Base-by-base conservation (phyloP, 352 stramenopile species). In the Phytophthora pistaciae region DNA sequence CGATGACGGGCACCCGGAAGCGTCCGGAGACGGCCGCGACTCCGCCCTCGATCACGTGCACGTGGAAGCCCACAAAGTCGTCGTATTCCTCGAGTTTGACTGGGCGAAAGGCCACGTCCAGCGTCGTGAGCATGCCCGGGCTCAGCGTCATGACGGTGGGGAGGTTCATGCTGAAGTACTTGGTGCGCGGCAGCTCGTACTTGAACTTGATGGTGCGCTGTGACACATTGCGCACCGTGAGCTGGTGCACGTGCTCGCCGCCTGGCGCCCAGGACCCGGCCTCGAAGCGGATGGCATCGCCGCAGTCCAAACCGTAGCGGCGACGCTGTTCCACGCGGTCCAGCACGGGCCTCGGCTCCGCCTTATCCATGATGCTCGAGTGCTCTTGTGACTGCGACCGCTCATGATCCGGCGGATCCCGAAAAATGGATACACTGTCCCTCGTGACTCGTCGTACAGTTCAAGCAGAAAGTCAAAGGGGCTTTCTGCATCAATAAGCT, bases 131-230 rank as follows among this genome's bases (percentile, higher is more conserved):
- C 80, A 96, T 98, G 48, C 93, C 94, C 3, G 93, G 92, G 55
- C 85, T 97, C 21, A 98, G 86, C 21, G 83, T 95, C 33, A 95
- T 91, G 20, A 95, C 68, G 23, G 93, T 90, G 20, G 96, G 95
- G 76, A 98, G 98, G 56, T 94, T 88, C 88, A 98, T 96, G 59
- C 89, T 98, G 60, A 98, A 98, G 75, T 96, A 98, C 70, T 97
- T 96, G 60, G 94, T 97, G 57, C 76, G 87, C 20, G 94, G 95
- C 23, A 98, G 83, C 65, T 95, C 86, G 75, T 98, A 98, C 75
- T 98, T 98, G 74, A 98, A 96, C 75, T 96, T 96, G 66, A 95
- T 87, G 11, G 80, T 97, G 69, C 84, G 83, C 21, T 80, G 74
- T 4, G 86, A 93, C 36, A 98, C 87, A 68, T 99, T 99, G 75